Base-by-base conservation (phyloP, 352 stramenopile genomes). In the Pythium coloratum region DNA sequence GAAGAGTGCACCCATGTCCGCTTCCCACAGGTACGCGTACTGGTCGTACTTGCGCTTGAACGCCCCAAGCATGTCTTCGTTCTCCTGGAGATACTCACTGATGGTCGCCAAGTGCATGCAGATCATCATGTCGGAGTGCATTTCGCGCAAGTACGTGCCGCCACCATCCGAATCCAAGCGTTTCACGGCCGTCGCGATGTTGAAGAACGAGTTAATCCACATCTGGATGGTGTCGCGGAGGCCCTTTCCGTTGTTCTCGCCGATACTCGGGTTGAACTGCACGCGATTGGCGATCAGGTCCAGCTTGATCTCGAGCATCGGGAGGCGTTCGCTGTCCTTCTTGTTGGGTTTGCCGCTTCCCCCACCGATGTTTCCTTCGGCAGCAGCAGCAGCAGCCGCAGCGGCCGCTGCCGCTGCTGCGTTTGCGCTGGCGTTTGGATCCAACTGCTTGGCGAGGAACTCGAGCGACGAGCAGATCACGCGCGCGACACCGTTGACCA, bases 251-350 rank as follows among this genome's bases (percentile, higher is more conserved):
- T 97, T 96, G 62, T 95, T 93, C 64, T 95, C 86, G 5, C 81
- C 82, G 24, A 98, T 84, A 46, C 77, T 91, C 3, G 91, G 91
- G 56, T 95, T 92, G 68, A 97, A 98, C 69, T 92, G 73, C 68
- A 96, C 76, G 24, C 85, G 79, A 36, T 91, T 92, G 9, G 84
- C 84, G 33, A 98, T 94, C 38, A 99, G 72, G 76, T 98, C 90
- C 6, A 99, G 79, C 64, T 98, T 98, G 70, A 99, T 97, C 73
- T 99, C 96, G 44, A 99, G 86, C 87, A 99, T 97, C 30, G 97
- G 97, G 34, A 98, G 68, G 10, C 84, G 77, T 16, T 84, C 82
- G 0, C 55, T 73, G 18, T 73, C 70, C 34, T 90, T 89, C 0
- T 75, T 62, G 33, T 69, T 69, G 1, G 59, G 64, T 51, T 73